Conservation (phyloP, 2,329 filamentous ascomycete genomes). For the Paraphaeosphaeria sporulosa region DNA sequence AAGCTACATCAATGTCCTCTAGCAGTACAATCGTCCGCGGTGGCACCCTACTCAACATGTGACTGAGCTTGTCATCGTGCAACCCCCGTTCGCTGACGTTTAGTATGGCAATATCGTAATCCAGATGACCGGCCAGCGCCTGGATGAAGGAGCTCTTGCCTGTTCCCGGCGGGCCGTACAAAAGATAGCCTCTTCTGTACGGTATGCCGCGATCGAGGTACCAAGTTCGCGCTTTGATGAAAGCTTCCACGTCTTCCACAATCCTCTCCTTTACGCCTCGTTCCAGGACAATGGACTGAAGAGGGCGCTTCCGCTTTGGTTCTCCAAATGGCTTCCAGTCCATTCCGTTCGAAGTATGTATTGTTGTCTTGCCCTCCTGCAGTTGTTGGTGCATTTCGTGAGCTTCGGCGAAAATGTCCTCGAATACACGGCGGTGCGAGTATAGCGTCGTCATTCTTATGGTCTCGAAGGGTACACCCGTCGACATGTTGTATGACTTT, state of each 20-base stretch:
- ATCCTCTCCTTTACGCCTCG: constrained; percentile 83
- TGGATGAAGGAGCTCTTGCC: constrained; percentile 98
- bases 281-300: constrained; percentile 87
- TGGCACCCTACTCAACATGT: constrained; percentile 84
- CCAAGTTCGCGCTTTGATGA: constrained; percentile 81
- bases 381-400: constrained; percentile 79
- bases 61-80: constrained; percentile 87
- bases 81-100: constrained; percentile 90
- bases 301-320: constrained; percentile 82
- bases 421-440: constrained; percentile 86
- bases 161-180: constrained; percentile 88
- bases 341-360: constrained; percentile 85
- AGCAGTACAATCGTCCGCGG: constrained; percentile 81
- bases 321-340: constrained; percentile 87
- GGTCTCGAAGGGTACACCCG: constrained; percentile 92
- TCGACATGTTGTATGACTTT: constrained; percentile 79
- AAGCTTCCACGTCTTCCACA: constrained; percentile 81
- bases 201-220: constrained; percentile 95
- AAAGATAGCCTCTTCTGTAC: constrained; percentile 85
- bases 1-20: constrained; percentile 92
- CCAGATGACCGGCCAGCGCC: constrained; percentile 87
- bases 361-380: constrained; percentile 89
- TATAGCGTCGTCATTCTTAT: constrained; percentile 92
- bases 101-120: constrained; percentile 91
- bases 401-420: constrained; percentile 87